Base-by-base conservation (phyloP, 108 stramenopile genomes). In the Cylindrotheca fusiformis region DNA sequence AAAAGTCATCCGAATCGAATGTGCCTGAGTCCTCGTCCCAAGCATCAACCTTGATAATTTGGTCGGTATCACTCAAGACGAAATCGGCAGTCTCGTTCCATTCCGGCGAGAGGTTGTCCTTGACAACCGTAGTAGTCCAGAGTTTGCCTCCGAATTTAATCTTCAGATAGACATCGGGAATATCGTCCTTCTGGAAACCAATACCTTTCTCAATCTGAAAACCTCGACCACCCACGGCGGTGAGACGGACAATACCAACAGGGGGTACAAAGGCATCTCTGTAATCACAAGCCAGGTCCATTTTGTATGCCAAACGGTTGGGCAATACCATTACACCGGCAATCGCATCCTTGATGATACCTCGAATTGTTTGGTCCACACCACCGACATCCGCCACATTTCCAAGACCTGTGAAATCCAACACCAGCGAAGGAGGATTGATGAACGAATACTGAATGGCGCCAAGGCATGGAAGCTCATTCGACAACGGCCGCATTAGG, bases 401-500 rank as follows among this genome's bases (percentile, higher is more conserved):
- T 20, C 70, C 81, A 8, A 84, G 26, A 0, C 84, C 88, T 8
- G 79, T 78, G 65, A 76, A 84, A 8, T 76, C 61, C n/a, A 89
- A 25, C 10, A 71, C 56, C 41, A 89, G 45, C 12, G 61, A 18
- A 0, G 88, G 88, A 32, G 81, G 74, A 50, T 85, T 85, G 56
- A 85, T 81, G 62, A 89, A 89, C 17, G 63, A 69, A 63, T 79
- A 85, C 32, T 85, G 84, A 32, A 85, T 69, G 10, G 77, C 88
- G 10, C 70, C 55, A 41, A 89, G 49, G 45, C 71, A 46, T 17
- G 88, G 84, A 26, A 85, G 64, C 10, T 69, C 72, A n/a, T 72
- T 60, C 28, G 70, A 67, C 19, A 85, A 61, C 20, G 88, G 84
- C 23, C 71, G 68, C 27, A 82, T 25, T 3, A 83, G 32, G 12